These are phyloP conservation scores for Plasmodium knowlesi DNA, from an alignment of 169 alveolate genomes.

Conservation along the genomic window DNA sequence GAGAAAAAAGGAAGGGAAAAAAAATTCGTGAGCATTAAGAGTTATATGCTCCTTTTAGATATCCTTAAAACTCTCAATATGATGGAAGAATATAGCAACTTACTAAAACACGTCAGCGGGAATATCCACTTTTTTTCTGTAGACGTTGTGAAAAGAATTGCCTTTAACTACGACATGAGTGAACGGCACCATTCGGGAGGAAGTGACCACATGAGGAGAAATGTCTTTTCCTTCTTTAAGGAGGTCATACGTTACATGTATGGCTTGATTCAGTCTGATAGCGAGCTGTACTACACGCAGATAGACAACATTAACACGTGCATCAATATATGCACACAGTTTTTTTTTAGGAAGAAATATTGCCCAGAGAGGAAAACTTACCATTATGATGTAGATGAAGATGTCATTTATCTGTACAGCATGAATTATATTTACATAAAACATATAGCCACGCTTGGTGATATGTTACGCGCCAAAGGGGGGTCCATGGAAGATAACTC, in stretches of 20 bases:
- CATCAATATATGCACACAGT: conserved; percentile 47
- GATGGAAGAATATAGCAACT: conserved; percentile 7
- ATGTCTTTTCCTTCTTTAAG: conserved; percentile 44
- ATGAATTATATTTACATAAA: conserved; percentile 68
- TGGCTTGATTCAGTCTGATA: conserved; percentile 34
- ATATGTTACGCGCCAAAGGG: not conserved
- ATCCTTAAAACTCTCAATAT: conserved; percentile 35
- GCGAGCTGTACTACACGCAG: conserved; percentile 36
- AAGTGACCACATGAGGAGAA: not conserved
- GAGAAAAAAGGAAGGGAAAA: not conserved
- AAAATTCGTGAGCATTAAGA: conserved; percentile 15
- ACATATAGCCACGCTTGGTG: conserved; percentile 35
- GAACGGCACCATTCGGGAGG: not conserved
- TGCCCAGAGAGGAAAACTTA: conserved; percentile 5
- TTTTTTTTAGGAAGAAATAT: conserved; percentile 42
- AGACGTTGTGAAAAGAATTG: conserved; percentile 44
- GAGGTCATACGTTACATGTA: conserved; percentile 48
- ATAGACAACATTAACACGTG: conserved; percentile 45
- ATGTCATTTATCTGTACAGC: conserved; percentile 31
- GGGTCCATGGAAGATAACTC: not conserved
- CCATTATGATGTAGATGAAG: conserved; percentile 28
- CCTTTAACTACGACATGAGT: conserved; percentile 24
- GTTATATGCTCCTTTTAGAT: conserved; percentile 39
- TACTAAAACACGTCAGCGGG: conserved; percentile 37
- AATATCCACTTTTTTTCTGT: conserved; percentile 55